Evolutionary conservation across 371 early-diverging fungal genomes (phyloP).

Genomic region (Mucor lusitanicus): DNA sequence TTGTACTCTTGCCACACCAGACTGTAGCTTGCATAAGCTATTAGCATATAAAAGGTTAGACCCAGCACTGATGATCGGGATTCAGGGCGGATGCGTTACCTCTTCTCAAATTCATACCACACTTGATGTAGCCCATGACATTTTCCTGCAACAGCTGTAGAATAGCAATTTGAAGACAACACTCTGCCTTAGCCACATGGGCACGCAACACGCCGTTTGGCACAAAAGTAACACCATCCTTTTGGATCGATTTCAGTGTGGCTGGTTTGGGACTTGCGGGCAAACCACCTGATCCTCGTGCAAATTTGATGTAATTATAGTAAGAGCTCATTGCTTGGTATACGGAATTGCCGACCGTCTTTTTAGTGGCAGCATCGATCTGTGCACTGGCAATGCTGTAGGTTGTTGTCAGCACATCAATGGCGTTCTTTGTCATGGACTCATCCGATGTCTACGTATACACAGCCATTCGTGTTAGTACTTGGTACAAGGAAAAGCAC

Average conservation of each 20-base stretch:
- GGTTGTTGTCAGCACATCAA: constrained; percentile 51
- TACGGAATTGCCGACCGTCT: constrained; percentile 46
- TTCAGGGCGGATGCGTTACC: constrained; percentile 48
- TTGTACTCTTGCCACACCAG: constrained; percentile 59
- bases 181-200: constrained; percentile 62
- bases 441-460: constrained; percentile 65
- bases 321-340: constrained; percentile 44
- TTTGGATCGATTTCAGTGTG: constrained; percentile 31
- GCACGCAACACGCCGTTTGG: constrained; percentile 66
- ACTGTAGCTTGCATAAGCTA: constrained; percentile 54
- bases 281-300: constrained; percentile 36
- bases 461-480: neutral
- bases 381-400: constrained; percentile 61
- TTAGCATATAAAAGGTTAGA: constrained; percentile 1
- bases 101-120: constrained; percentile 63
- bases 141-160: constrained; percentile 62
- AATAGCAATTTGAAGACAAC: constrained; percentile 61
- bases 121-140: constrained; percentile 64
- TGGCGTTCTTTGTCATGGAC: constrained; percentile 56
- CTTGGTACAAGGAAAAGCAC: neutral
- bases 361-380: constrained; percentile 61
- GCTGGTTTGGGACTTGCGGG: constrained; percentile 46
- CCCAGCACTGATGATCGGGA: neutral
- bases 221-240: constrained; percentile 40
- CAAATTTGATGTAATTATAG: constrained; percentile 48